Base-by-base conservation (phyloP, 2,329 filamentous ascomycete genomes). In the Calonectria naviculata region DNA sequence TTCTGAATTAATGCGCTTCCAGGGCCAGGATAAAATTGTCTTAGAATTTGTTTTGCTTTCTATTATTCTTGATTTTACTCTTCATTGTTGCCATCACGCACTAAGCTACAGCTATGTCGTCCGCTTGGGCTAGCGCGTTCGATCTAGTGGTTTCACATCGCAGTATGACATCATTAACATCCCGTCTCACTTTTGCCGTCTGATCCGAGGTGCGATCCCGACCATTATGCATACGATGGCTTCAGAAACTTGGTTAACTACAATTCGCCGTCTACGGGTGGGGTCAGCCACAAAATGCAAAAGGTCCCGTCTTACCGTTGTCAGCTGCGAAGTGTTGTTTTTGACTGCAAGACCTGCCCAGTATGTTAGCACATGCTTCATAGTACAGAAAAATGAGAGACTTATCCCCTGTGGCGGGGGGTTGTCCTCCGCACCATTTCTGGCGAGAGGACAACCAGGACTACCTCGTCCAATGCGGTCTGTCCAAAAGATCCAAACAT, bases 361-460 rank as follows among this genome's bases (percentile, higher is more conserved):
- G n/a, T 52, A 68, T 74, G 77, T 82, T 80, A 81, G 80, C 73
- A 72, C 42, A 67, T 26, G 49, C 69, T 52, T 71, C 68, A 74
- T 64, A 17, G 15, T 28, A 34, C 17, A 28, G 26, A 70, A 58
- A 49, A 56, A 68, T 70, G 65, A 49, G 69, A 76, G 75, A 89
- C 87, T 88, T 89, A 89, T 89, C 87, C 85, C 84, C 85, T 81
- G 72, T 67, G 64, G 73, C 74, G 78, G 82, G 84, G 86, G 87
- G 87, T 83, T 83, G 83, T 81, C 83, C 83, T 84, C 84, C 79
- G 36, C 82, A 82, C 85, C 87, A 85, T 89, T 86, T 77, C 87
- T 85, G 86, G 85, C 81, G 83, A 80, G 82, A 84, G 80, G 81
- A 82, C 86, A 86, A 83, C 87, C 87, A 83, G 85, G 85, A 84